Evolutionary conservation across 805 yeast species (phyloP).

Genomic region (Spathaspora gorwiae): DNA sequence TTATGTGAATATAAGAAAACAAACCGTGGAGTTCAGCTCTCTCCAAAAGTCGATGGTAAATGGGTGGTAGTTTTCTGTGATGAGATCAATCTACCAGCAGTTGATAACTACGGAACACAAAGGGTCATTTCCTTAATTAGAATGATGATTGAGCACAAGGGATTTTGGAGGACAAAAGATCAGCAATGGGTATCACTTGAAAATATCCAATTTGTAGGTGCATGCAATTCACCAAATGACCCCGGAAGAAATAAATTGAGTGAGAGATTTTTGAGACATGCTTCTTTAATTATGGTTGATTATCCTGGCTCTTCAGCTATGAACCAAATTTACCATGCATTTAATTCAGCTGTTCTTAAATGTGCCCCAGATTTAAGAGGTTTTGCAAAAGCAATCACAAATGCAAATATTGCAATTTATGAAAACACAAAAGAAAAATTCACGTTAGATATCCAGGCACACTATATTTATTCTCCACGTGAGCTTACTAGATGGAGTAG

Average conservation of each 20-base stretch:
- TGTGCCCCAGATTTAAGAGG: constrained; percentile 58
- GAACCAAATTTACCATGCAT: constrained; percentile 59
- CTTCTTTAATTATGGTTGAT: constrained; percentile 65
- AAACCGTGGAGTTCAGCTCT: constrained; percentile 46
- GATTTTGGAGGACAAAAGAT: constrained; percentile 68
- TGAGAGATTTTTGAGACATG: constrained; percentile 62
- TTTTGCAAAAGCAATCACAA: constrained; percentile 47
- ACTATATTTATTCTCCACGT: constrained; percentile 81
- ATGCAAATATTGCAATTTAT: constrained; percentile 67
- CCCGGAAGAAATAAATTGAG: constrained; percentile 63
- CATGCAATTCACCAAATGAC: constrained; percentile 87
- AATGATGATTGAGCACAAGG: constrained; percentile 65
- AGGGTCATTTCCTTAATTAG: constrained; percentile 66
- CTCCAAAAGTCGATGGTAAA: constrained; percentile 59
- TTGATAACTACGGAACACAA: constrained; percentile 72
- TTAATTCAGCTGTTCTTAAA: constrained; percentile 53
- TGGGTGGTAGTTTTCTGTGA: constrained; percentile 86
- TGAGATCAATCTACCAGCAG: constrained; percentile 78
- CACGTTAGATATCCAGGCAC: constrained; percentile 37
- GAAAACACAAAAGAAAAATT: constrained; percentile 38
- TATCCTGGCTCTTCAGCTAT: constrained; percentile 69
- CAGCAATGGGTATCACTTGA: constrained; percentile 62
- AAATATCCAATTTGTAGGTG: constrained; percentile 83
- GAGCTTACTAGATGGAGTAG: constrained; percentile 85
- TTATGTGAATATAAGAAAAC: constrained; percentile 58